These are phyloP conservation scores for Termitomyces eurrhizus DNA, from an alignment of 768 basidiomycete genomes.

Conservation along the genomic window DNA sequence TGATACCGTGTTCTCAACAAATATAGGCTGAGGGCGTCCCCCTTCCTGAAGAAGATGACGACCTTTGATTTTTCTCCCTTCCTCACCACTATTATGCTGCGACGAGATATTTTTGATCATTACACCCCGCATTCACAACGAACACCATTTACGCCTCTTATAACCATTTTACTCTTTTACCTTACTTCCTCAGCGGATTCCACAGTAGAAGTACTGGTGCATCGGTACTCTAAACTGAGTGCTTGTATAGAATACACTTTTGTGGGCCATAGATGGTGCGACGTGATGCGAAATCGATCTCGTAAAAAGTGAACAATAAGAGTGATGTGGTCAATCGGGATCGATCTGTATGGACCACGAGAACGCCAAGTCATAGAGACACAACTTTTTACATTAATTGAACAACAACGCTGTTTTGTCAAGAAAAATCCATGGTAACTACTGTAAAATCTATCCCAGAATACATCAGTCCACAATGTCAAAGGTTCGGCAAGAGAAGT, in stretches of 20 bases:
- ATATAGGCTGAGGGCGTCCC: constrained; percentile 82
- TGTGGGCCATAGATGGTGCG: constrained; percentile 1
- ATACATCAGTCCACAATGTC: neutral
- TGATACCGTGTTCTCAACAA: neutral
- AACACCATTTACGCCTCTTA: constrained; percentile 23
- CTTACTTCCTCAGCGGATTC: constrained; percentile 14
- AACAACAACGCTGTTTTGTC: no score
- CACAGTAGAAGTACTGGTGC: constrained; percentile 16
- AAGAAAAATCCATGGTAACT: no score
- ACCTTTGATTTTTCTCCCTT: constrained; percentile 46
- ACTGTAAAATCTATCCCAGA: no score
- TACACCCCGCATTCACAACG: constrained; percentile 22
- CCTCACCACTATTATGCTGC: constrained; percentile 19
- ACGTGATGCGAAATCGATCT: neutral
- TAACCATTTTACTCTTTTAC: constrained; percentile 11
- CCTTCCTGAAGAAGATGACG: constrained; percentile 97
- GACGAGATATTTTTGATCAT: constrained; percentile 19
- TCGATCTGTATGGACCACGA: no score
- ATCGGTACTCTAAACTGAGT: constrained; percentile 11
- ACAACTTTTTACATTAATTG: neutral
- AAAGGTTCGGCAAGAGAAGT: neutral
- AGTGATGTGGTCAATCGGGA: no score
- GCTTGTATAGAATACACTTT: constrained; percentile 16
- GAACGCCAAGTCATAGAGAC: no score
- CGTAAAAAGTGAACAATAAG: neutral